Base-by-base conservation (phyloP, 1,284 basidiomycete genomes). In the Moesziomyces parantarcticus region DNA sequence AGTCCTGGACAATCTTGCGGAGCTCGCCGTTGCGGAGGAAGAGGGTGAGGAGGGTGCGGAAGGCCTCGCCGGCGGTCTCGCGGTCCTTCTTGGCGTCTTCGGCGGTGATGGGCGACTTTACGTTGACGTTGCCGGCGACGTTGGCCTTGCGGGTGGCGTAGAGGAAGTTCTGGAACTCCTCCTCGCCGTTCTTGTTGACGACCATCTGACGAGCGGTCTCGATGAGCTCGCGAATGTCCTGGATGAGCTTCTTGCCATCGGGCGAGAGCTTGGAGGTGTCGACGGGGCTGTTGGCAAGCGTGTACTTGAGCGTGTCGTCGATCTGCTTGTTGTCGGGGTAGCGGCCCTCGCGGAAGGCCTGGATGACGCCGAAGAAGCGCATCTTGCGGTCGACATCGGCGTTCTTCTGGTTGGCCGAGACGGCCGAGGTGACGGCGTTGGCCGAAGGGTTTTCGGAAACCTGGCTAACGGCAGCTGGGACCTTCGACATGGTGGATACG, bases 91-190 rank as follows among this genome's bases (percentile, higher is more conserved):
- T 66, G 55, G 76, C 76, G n/a, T 79, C 78, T 13, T 59, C 58
- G 42, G 62, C 50, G 9, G 59, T 34, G 45, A 81, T 44, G 53
- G 78, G 75, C 14, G 74, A 43, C 44, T 67, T 58, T 45, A 79
- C 64, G 51, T 73, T 72, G 57, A 74, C 49, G 40, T 68, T 71
- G 56, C 36, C 32, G 42, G 65, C 67, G 9, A 78, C 46, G 40
- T 78, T 72, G 16, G 79, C 64, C 64, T 80, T 77, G 52, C 68
- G 62, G 42, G 78, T 67, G 29, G 70, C 70, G 61, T 71, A 66
- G 53, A 81, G 70, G 74, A 81, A 81, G 71, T 80, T 77, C 51
- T 81, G 79, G 63, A 79, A 66, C 63, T 81, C 79, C 62, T 81
- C 75, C 44, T 66, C 72, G 40, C 64, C 46, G 54, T 81, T 81